A percentile compares a stretch with the other conserved stretches of the same genome.
Conservation (phyloP, 805 yeast species). For the Blastobotrys attinorum region DNA sequence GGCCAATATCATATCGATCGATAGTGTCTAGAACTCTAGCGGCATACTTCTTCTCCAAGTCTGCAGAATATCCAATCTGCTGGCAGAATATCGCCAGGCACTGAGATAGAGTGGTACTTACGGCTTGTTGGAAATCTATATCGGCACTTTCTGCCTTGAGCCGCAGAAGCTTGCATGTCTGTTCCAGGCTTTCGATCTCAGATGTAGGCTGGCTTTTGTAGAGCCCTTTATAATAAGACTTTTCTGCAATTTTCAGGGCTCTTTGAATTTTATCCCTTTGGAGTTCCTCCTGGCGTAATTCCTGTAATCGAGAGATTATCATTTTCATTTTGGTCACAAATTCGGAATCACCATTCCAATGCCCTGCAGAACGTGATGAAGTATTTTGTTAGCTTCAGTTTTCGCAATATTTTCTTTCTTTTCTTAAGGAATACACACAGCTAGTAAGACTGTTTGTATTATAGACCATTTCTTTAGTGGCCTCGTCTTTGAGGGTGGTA, state of each 20-base stretch:
- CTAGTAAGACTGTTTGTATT: constrained; percentile 1
- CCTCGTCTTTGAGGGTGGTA: constrained; percentile 7
- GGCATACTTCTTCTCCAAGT: constrained; percentile 1
- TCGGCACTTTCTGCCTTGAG: constrained; percentile 8
- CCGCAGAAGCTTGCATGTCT: constrained; percentile 7
- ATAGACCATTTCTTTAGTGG: constrained; percentile 6
- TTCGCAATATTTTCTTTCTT: not conserved
- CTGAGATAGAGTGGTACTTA: constrained; percentile 6
- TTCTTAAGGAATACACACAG: not conserved
- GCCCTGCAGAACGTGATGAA: too few species aligned
- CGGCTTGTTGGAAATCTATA: constrained; percentile 6
- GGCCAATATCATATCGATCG: constrained; percentile 5
- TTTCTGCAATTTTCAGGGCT: constrained; percentile 12
- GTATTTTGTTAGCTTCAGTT: too few species aligned
- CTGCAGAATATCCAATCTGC: constrained; percentile 2
- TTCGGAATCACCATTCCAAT: constrained; percentile 6
- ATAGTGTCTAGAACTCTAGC: constrained; percentile 4
- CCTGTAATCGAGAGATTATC: constrained; percentile 15
- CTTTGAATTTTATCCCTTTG: constrained; percentile 5
- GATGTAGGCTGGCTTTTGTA: constrained; percentile 13
- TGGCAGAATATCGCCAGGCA: constrained; percentile 11
- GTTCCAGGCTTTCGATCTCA: constrained; percentile 12
- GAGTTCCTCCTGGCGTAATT: constrained; percentile 17
- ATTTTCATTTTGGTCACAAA: constrained; percentile 5
- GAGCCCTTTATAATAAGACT: constrained; percentile 15